Evolutionary conservation across 208 protist species (phyloP).

Genomic region (Acanthamoeba comandoni): DNA sequence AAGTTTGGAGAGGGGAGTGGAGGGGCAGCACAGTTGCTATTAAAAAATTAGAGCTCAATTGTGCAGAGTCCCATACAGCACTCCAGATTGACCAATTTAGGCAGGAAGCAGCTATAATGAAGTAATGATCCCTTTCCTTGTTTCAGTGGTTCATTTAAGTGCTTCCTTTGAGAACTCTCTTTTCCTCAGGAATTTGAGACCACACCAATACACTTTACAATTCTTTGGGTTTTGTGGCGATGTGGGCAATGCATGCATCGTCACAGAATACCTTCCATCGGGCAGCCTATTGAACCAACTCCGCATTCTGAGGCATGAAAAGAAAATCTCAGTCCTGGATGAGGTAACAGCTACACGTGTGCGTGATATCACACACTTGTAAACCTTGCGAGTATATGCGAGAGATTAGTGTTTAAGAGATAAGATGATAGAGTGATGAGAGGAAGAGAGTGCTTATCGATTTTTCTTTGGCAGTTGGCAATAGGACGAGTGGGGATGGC

Average conservation of each 20-base stretch:
- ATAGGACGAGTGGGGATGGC: not conserved
- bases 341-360: not conserved
- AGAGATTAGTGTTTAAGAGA: no score
- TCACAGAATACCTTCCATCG: constrained; percentile 66
- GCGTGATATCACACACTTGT: no score
- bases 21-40: no score
- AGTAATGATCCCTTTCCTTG: not conserved
- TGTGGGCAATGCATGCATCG: constrained; percentile 52
- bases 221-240: constrained; percentile 48
- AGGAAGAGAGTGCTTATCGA: no score
- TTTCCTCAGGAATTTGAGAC: constrained; percentile 64
- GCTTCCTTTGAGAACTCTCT: not conserved
- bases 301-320: not conserved
- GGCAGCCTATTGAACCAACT: not conserved
- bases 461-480: not conserved
- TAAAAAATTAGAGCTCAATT: no score
- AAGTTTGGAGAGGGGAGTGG: constrained; percentile 30
- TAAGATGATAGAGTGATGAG: no score
- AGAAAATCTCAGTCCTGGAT: not conserved
- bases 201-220: constrained; percentile 57
- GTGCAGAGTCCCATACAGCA: no score
- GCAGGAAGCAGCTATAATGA: constrained; percentile 10
- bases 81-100: not conserved
- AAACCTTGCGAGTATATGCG: no score
- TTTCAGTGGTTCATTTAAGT: not conserved